Evolutionary conservation across 2,329 filamentous ascomycete genomes (phyloP).

Genomic region (Aspergillus ochraceus): DNA sequence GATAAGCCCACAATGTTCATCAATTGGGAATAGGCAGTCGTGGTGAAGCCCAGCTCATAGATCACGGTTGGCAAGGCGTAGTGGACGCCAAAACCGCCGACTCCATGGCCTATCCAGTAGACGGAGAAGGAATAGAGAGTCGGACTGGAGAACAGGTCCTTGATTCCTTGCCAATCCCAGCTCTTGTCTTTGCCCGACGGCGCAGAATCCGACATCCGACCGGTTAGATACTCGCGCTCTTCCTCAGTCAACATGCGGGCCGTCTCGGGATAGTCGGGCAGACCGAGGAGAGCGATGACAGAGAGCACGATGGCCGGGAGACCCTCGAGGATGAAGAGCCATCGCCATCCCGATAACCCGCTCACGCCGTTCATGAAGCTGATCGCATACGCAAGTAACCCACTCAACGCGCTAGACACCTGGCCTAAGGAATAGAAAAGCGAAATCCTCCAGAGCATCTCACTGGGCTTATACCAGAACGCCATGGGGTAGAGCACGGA

Average conservation of each 20-base stretch:
- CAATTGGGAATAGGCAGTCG: conserved; percentile 43
- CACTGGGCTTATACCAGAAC: conserved; percentile 40
- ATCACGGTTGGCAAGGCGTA: conserved; percentile 47
- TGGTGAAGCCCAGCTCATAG: conserved; percentile 45
- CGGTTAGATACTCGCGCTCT: conserved; percentile 24
- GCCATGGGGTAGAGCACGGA: conserved; percentile 39
- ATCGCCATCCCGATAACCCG: conserved; percentile 38
- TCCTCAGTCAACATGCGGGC: conserved; percentile 30
- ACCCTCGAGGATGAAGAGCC: conserved; percentile 42
- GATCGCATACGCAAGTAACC: conserved; percentile 40
- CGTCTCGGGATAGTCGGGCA: conserved; percentile 37
- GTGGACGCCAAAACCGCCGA: conserved; percentile 44
- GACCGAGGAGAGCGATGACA: conserved; percentile 28
- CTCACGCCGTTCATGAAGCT: conserved; percentile 38
- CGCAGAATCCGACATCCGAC: conserved; percentile 28
- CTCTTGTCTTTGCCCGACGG: conserved; percentile 31
- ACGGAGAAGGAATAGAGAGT: conserved; percentile 40
- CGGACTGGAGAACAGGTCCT: conserved; percentile 32
- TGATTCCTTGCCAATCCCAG: conserved; percentile 35
- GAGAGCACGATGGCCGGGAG: conserved; percentile 34
- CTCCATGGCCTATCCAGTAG: conserved; percentile 46
- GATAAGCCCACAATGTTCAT: conserved; percentile 40
- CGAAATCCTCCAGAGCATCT: conserved; percentile 39
- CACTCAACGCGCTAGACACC: conserved; percentile 32
- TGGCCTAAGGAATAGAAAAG: conserved; percentile 40